Percentiles rank a stretch among this genome's conserved stretches.
These are phyloP conservation scores for Bjerkandera adusta DNA, from an alignment of 1,284 basidiomycete species.

Conservation along the genomic window DNA sequence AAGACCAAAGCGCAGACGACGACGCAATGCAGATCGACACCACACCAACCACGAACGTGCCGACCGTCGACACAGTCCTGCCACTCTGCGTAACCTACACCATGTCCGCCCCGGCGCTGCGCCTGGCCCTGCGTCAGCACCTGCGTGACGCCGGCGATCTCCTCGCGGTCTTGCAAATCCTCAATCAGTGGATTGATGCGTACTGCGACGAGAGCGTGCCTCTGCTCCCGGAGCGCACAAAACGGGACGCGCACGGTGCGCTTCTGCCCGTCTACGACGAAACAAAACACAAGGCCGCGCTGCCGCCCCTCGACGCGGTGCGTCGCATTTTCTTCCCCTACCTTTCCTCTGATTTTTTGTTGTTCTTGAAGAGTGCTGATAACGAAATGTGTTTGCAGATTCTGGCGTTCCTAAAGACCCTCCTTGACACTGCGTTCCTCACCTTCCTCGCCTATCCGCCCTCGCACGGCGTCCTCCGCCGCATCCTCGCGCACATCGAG, in stretches of 20 bases:
- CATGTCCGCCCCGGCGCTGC: conserved; percentile 48
- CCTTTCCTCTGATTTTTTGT: no score
- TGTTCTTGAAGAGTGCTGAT: background rate
- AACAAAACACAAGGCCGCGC: background rate
- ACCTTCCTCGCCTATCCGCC: conserved; percentile 58
- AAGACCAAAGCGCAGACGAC: conserved; percentile 22
- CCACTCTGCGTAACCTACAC: conserved; percentile 49
- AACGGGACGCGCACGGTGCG: conserved; percentile 28
- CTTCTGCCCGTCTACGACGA: conserved; percentile 17
- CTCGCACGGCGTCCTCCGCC: conserved; percentile 48
- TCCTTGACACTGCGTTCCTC: conserved; percentile 70
- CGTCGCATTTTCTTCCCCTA: conserved; percentile 13
- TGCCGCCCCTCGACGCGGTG: conserved; percentile 47
- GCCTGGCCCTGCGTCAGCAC: conserved; percentile 53
- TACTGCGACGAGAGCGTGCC: conserved; percentile 42
- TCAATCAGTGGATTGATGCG: conserved; percentile 54
- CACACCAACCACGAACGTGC: conserved; percentile 28
- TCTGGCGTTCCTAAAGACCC: conserved; percentile 54
- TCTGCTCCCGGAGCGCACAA: conserved; percentile 35
- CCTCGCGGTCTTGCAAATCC: conserved; percentile 43
- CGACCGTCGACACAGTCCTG: conserved; percentile 51
- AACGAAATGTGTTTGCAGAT: conserved; percentile 35
- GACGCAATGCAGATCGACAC: conserved; percentile 61
- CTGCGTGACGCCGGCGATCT: conserved; percentile 55
- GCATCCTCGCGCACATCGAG: conserved; percentile 47